phyloP scores from a whole-genome alignment of 106 monocot genomes.

The Allium fistulosum region DNA sequence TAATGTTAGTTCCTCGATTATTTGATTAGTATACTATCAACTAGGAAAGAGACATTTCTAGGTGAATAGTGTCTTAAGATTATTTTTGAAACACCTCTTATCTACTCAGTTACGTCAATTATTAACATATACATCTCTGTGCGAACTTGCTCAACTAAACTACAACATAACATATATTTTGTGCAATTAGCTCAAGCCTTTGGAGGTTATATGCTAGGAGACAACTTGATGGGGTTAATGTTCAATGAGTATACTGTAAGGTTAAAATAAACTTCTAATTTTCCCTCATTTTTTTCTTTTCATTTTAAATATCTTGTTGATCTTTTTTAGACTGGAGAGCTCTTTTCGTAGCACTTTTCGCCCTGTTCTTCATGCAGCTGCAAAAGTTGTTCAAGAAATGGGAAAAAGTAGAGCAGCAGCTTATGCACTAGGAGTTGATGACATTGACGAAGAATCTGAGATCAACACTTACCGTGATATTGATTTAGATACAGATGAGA shows the following conservation, averaged over 20 bases:
- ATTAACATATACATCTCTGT: no score
- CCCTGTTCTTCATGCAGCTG: slow-evolving; percentile 93
- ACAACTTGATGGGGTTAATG: no score
- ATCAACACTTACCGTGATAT: slow-evolving; percentile 57
- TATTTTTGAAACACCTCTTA: no score
- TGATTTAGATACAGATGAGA: slow-evolving; percentile 64
- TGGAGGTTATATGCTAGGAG: no score
- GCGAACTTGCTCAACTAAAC: no score
- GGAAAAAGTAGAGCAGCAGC: slow-evolving; percentile 98
- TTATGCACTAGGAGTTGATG: slow-evolving; percentile 74
- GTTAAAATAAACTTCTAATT: not conserved
- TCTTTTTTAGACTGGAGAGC: slow-evolving; percentile 59
- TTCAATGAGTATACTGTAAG: no score
- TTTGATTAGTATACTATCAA: not conserved
- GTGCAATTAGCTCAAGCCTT: no score
- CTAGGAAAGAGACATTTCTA: no score
- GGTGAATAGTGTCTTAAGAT: no score
- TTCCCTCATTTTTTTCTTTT: not conserved
- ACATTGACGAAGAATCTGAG: slow-evolving; percentile 64
- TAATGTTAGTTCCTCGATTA: not conserved
- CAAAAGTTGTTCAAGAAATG: slow-evolving; percentile 96
- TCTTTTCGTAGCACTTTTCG: slow-evolving; percentile 96
- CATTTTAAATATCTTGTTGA: not conserved
- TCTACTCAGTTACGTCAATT: no score
- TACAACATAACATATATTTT: no score